Evolutionary conservation across 2,329 filamentous ascomycete species (phyloP), one percentile per base, ranked within the genome.

Genomic region (Xylaria sp.): DNA sequence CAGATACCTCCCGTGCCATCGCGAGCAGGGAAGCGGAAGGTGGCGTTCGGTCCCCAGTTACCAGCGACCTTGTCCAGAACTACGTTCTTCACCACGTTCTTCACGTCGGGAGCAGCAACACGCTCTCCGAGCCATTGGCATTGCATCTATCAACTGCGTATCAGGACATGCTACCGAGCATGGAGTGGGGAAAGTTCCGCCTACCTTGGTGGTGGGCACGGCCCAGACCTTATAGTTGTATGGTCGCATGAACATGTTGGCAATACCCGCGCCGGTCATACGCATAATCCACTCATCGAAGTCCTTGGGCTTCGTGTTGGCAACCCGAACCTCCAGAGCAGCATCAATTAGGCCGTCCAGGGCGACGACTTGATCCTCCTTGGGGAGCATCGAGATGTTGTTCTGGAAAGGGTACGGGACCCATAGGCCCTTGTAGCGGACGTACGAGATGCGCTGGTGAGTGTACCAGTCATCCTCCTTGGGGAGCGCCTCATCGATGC

Each of bases 201-300:
- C 68, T 82, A 95, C 91, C 87, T 96, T 96, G 65, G 89, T 96
- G 52, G 93, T 97, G 55, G 94, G 94, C 67, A 97, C 93, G 60
- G 94, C 94, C 94, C 94, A 99, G 72, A 99, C 94, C 81, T 99
- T 99, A 87, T 88, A 99, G 86, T 99, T 99, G 84, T 99, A 99
- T 50, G 94, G 94, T 68, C 94, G 85, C 94, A 99, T 99, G 85
- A 99, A 99, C 67, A 93, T 83, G 74, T 99, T 87, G 64, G 92
- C 93, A 69, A 99, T 83, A 67, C 93, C 93, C 67, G 85, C 79
- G 68, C 94, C 94, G 78, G 89, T 92, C 80, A 89, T 95, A 69
- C 94, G 87, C 67, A 97, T 74, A 70, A 97, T 97, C 92, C 92
- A 97, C 81, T 99, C 92, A 71, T 99, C 94, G 69, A 99, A 99